phyloP scores from a whole-genome alignment of 2,329 filamentous ascomycete genomes.

The Clarireedia monteithiana region DNA sequence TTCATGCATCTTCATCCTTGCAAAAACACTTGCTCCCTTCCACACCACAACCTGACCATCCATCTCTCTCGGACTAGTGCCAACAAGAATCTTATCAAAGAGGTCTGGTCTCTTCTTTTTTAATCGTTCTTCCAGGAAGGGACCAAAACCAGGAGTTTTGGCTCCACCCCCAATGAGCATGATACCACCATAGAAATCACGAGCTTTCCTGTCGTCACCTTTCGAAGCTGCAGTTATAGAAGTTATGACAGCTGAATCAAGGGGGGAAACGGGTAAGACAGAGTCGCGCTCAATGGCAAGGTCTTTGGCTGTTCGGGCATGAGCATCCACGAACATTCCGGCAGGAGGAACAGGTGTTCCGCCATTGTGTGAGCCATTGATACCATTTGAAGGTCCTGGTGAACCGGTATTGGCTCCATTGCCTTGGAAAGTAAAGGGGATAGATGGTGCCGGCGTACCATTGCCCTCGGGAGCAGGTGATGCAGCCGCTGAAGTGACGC shows the following conservation, averaged over 20 bases:
- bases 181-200: conserved; percentile 82
- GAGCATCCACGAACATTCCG: conserved; percentile 33
- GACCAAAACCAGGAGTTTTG: conserved; percentile 71
- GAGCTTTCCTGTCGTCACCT: conserved; percentile 85
- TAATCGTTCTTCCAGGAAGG: conserved; percentile 76
- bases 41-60: conserved; percentile 96
- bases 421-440: conserved; percentile 43
- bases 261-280: conserved; percentile 71
- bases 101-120: conserved; percentile 57
- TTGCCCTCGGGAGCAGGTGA: conserved; percentile 77
- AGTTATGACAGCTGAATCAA: conserved; percentile 84
- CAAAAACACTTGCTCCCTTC: conserved; percentile 97
- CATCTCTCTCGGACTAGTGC: conserved; percentile 76
- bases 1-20: conserved; percentile 77
- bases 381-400: conserved; percentile 23
- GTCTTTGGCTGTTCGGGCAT: conserved; percentile 31
- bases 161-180: conserved; percentile 85
- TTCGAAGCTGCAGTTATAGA: conserved; percentile 82
- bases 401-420: conserved; percentile 20
- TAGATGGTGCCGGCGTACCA: conserved; percentile 50
- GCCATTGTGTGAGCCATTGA: conserved; percentile 43
- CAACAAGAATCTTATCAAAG: conserved; percentile 52
- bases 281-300: conserved; percentile 67
- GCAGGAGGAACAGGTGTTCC: conserved; percentile 34
- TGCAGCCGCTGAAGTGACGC: conserved; percentile 69